Evolutionary conservation across 2,329 filamentous ascomycete species (phyloP).

Genomic region (Alternaria triticina): DNA sequence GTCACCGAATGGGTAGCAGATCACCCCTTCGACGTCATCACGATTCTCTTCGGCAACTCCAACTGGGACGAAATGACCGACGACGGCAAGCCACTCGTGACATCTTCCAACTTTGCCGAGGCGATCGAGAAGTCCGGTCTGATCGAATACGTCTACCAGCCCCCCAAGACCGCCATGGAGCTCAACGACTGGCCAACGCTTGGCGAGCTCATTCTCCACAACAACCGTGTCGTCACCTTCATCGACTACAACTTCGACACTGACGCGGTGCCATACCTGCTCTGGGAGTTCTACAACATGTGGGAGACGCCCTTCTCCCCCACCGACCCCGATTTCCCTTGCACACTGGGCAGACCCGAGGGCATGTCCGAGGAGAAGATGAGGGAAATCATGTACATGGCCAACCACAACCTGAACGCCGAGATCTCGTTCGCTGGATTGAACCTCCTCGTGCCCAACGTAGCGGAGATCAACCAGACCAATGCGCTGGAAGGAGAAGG

Average conservation of each 20-base stretch:
- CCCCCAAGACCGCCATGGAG: constrained; percentile 75
- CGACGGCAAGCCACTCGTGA: constrained; percentile 60
- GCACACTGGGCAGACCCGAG: constrained; percentile 78
- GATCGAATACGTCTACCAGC: constrained; percentile 74
- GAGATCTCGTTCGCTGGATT: constrained; percentile 55
- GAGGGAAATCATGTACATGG: constrained; percentile 74
- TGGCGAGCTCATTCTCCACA: constrained; percentile 59
- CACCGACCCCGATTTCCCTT: constrained; percentile 73
- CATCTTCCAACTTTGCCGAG: constrained; percentile 67
- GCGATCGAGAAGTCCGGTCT: constrained; percentile 77
- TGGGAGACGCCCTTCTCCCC: constrained; percentile 93
- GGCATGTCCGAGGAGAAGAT: constrained; percentile 60
- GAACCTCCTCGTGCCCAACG: constrained; percentile 46
- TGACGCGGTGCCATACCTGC: constrained; percentile 77
- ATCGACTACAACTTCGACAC: constrained; percentile 70
- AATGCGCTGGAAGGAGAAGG: constrained; percentile 44
- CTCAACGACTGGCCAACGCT: constrained; percentile 86
- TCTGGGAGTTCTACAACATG: constrained; percentile 88
- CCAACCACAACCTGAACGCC: constrained; percentile 93
- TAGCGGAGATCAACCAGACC: constrained; percentile 41
- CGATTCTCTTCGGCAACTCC: constrained; percentile 83
- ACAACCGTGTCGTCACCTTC: constrained; percentile 49
- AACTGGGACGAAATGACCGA: constrained; percentile 50
- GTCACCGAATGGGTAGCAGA: constrained; percentile 75
- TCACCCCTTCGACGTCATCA: constrained; percentile 89